phyloP scores from a whole-genome alignment of 768 basidiomycete genomes.

The Amyloporia xantha region DNA sequence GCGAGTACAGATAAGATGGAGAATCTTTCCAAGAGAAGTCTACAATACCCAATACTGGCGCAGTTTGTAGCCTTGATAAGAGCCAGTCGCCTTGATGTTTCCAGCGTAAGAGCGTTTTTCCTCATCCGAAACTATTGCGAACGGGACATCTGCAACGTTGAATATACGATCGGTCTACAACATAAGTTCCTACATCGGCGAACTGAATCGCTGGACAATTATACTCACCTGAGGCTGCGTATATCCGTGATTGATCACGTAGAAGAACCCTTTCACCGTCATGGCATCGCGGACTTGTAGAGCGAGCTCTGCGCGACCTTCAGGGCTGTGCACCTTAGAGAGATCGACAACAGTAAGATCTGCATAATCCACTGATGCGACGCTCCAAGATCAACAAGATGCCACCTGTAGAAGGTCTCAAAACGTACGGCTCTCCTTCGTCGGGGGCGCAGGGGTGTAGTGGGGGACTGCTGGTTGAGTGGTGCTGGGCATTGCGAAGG shows the following conservation, averaged over 20 bases:
- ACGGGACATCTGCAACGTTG: conserved; percentile 31
- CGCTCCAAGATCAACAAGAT: not conserved
- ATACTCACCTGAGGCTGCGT: conserved; percentile 19
- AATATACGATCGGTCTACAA: conserved; percentile 27
- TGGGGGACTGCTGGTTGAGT: conserved; percentile 30
- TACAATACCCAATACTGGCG: conserved; percentile 44
- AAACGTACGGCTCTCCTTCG: conserved; percentile 29
- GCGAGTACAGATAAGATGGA: too few species aligned
- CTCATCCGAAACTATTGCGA: conserved; percentile 26
- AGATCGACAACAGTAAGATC: conserved; percentile 27
- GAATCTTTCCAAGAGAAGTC: too few species aligned
- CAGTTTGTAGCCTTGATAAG: conserved; percentile 51
- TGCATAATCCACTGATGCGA: conserved; percentile 25
- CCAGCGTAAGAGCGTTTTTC: conserved; percentile 27
- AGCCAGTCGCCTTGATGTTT: conserved; percentile 34
- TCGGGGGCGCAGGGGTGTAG: conserved; percentile 30
- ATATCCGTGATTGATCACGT: conserved; percentile 26
- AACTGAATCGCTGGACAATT: not conserved
- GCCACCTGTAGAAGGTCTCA: not conserved
- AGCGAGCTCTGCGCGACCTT: conserved; percentile 23
- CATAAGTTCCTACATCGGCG: too few species aligned
- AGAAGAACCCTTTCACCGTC: conserved; percentile 25
- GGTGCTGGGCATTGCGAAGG: conserved; percentile 16
- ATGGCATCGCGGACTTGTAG: conserved; percentile 23
- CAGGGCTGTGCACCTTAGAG: conserved; percentile 18